Evolutionary conservation across 164 flowering plant species (phyloP).

Genomic region (Aristolochia contorta): DNA sequence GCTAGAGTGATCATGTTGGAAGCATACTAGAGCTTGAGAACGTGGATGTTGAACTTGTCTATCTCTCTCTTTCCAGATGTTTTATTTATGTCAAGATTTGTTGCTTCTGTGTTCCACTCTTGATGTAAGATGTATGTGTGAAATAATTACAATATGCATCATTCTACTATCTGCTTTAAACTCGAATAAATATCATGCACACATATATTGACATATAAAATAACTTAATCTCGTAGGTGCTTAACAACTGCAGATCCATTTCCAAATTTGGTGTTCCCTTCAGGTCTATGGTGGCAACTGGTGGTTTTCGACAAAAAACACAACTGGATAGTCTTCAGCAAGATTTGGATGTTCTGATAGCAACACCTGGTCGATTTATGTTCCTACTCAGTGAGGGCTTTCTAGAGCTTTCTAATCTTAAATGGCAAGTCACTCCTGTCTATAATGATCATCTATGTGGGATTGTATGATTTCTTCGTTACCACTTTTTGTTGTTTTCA

Average conservation of each 20-base stretch:
- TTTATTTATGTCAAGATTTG: too few species aligned
- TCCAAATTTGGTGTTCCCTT: slow-evolving; percentile 84
- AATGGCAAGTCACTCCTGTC: slow-evolving; percentile 37
- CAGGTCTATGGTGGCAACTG: slow-evolving; percentile 92
- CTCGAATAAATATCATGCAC: too few species aligned
- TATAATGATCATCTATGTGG: neutral
- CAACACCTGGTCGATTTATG: slow-evolving; percentile 91
- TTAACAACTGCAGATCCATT: slow-evolving; percentile 62
- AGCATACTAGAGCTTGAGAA: too few species aligned
- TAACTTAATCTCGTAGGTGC: slow-evolving; percentile 48
- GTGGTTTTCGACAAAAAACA: slow-evolving; percentile 86
- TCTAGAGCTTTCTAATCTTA: slow-evolving; percentile 62
- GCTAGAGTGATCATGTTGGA: too few species aligned
- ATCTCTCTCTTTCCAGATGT: too few species aligned
- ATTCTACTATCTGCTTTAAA: too few species aligned
- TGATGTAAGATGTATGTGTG: too few species aligned
- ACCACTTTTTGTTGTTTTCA: too few species aligned
- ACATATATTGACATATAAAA: neutral
- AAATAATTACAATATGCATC: too few species aligned
- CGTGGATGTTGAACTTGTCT: too few species aligned
- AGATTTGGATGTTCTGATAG: slow-evolving; percentile 79
- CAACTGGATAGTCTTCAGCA: slow-evolving; percentile 71
- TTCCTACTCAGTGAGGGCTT: slow-evolving; percentile 71
- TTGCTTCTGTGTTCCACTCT: too few species aligned
- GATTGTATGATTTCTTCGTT: neutral